Percentiles rank a stretch among this genome's conserved stretches.
Conservation (phyloP, 495 filamentous ascomycete species). For the Parachaetomium inaequale region DNA sequence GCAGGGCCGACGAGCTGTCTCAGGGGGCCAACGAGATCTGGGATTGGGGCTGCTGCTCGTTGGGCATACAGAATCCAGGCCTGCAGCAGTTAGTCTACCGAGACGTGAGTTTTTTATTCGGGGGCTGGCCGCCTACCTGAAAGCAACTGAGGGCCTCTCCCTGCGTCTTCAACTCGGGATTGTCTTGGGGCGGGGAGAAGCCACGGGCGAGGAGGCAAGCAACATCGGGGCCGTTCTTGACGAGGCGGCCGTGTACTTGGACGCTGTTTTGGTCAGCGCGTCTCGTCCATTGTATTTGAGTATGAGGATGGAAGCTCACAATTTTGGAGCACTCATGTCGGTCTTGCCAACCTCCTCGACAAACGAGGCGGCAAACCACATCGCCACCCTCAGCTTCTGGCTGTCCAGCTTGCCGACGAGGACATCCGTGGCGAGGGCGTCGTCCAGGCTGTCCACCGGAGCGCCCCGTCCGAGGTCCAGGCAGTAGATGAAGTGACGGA, state of each 20-base stretch:
- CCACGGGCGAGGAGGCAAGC: slow-evolving; percentile 46
- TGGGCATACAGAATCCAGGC: slow-evolving; percentile 70
- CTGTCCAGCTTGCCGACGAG: slow-evolving; percentile 54
- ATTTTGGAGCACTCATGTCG: slow-evolving; percentile 54
- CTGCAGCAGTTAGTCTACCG: slow-evolving; percentile 29
- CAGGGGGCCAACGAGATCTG: slow-evolving; percentile 53
- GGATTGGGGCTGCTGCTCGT: slow-evolving; percentile 51
- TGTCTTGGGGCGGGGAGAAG: slow-evolving; percentile 34
- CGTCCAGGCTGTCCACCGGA: slow-evolving; percentile 46
- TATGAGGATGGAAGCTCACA: slow-evolving; percentile 37
- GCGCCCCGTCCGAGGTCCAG: slow-evolving; percentile 51
- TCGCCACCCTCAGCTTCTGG: slow-evolving; percentile 53
- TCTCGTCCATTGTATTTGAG: neutral
- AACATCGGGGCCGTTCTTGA: slow-evolving; percentile 50
- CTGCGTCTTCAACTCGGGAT: slow-evolving; percentile 30
- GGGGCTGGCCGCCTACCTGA: slow-evolving; percentile 42
- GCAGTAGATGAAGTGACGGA: slow-evolving; percentile 66
- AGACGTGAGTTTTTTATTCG: neutral
- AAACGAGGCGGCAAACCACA: slow-evolving; percentile 70
- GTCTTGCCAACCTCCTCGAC: slow-evolving; percentile 73
- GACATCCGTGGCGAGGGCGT: slow-evolving; percentile 47
- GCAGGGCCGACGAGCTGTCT: slow-evolving; percentile 52
- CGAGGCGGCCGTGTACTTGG: slow-evolving; percentile 49
- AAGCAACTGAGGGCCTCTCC: slow-evolving; percentile 57
- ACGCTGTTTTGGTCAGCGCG: slow-evolving; percentile 17